phyloP scores from a whole-genome alignment of 2,329 filamentous ascomycete species.

The Epichloe typhina region DNA sequence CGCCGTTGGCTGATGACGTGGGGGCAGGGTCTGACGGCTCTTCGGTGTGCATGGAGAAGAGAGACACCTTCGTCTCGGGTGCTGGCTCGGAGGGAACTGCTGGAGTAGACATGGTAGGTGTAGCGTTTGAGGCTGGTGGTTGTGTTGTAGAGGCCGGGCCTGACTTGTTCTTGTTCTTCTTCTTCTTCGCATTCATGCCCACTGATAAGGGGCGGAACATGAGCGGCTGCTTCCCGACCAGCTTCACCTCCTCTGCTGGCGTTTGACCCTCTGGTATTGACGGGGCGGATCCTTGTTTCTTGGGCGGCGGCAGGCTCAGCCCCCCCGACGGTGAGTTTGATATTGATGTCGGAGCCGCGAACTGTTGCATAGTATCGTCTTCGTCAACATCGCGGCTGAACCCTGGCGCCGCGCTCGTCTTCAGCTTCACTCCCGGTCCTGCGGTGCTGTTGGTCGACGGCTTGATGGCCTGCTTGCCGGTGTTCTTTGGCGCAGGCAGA shows the following conservation, averaged over 20 bases:
- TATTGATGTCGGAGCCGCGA: slow-evolving; percentile 5
- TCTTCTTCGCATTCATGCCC: slow-evolving; percentile 58
- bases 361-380: slow-evolving; percentile 5
- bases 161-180: slow-evolving; percentile 30
- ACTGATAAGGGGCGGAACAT: slow-evolving; percentile 88
- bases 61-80: slow-evolving; percentile 43
- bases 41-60: slow-evolving; percentile 52
- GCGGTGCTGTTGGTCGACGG: slow-evolving; percentile 17
- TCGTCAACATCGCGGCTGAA: slow-evolving; percentile 50
- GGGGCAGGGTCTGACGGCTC: slow-evolving; percentile 16
- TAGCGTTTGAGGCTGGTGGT: slow-evolving; percentile 7
- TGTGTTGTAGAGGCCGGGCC: slow-evolving; percentile 6
- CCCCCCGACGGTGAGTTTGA: slow-evolving; percentile 8
- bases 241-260: slow-evolving; percentile 49
- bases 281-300: slow-evolving; percentile 28
- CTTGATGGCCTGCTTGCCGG: slow-evolving; percentile 19
- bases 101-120: neutral
- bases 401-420: slow-evolving; percentile 70
- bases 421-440: slow-evolving; percentile 46
- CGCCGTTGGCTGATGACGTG: slow-evolving; percentile 10
- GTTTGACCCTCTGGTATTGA: slow-evolving; percentile 43
- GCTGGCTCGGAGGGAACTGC: slow-evolving; percentile 10
- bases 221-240: slow-evolving; percentile 65
- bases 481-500: slow-evolving; percentile 68
- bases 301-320: slow-evolving; percentile 27